Evolutionary conservation across 306 rosid genomes (phyloP), one percentile per base, ranked within the genome.

Genomic region (Cicer chorassanicum): DNA sequence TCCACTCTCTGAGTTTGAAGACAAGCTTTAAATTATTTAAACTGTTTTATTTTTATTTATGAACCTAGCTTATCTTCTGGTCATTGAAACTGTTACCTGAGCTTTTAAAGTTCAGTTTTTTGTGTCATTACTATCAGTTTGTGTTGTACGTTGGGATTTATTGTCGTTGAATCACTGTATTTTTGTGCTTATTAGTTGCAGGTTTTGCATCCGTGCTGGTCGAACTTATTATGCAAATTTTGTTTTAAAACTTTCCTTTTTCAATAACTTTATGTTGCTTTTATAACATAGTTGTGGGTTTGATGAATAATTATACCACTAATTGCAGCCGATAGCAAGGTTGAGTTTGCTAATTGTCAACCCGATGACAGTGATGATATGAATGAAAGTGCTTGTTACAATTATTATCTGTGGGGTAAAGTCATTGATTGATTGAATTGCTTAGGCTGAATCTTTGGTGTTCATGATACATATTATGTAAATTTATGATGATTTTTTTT

Each of bases 1-100:
- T 8, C 96, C 97, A 6, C 93, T 92, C 0, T 85, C 97, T 0
- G 96, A 92, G 50, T 89, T n/a, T 5, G 96, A 89, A 79, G 97
- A 91, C 84, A 89, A 88, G 89, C 88, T 91, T 13, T 91, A 74
- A 74, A 82, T 61, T 5, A 9, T 29, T 29, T 1, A 6, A 16
- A 10, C 38, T 63, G 9, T n/a, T 38, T 51, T 7, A 19, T 9
- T 55, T 21, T 60, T 60, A 2, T 60, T 8, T 8, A 60, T 38
- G 4, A 50, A 50, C 4, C 6, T 50, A 12, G 57, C 34, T 54
- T 1, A 21, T 9, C 0, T 10, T 10, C 15, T 57, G 2, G 6
- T 55, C 9, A 24, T 19, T 19, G 1, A 9, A 60, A 60, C 66
- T 13, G n/a, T 41, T 38, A 40, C 46, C 21, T 24, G 15, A 6